Evolutionary conservation across 2,329 filamentous ascomycete species (phyloP).

Genomic region (Aspergillus novoparasiticus): DNA sequence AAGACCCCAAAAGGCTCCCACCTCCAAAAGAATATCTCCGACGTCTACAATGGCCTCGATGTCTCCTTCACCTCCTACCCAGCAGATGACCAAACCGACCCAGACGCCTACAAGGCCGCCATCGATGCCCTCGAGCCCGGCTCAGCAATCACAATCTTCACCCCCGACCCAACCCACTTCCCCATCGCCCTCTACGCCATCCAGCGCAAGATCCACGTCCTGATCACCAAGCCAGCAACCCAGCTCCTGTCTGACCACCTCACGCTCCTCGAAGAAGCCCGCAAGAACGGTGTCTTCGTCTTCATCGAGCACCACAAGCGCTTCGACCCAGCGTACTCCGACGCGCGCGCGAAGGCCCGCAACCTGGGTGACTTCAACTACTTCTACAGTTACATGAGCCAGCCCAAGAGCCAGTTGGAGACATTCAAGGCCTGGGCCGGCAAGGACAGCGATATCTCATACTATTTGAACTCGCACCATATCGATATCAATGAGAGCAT

Average conservation of each 20-base stretch:
- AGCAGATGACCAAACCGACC: constrained; percentile 69
- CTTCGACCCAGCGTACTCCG: constrained; percentile 88
- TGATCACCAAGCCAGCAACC: constrained; percentile 92
- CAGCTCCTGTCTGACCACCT: constrained; percentile 81
- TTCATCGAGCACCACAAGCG: constrained; percentile 97
- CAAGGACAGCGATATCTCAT: constrained; percentile 88
- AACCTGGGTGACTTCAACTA: constrained; percentile 94
- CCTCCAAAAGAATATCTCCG: constrained; percentile 80
- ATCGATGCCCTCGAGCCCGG: constrained; percentile 81
- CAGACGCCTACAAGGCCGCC: constrained; percentile 82
- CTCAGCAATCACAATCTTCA: constrained; percentile 94
- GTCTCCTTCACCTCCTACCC: constrained; percentile 84
- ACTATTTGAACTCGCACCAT: constrained; percentile 95
- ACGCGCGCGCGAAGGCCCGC: constrained; percentile 76
- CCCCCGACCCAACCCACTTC: constrained; percentile 88
- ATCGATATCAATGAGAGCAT: constrained; percentile 91
- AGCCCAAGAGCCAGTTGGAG: constrained; percentile 87
- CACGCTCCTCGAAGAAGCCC: constrained; percentile 70
- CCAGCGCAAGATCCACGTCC: constrained; percentile 81
- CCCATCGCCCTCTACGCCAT: constrained; percentile 92
- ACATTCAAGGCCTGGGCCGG: constrained; percentile 96
- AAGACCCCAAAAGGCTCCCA: constrained; percentile 66
- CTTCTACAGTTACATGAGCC: constrained; percentile 96
- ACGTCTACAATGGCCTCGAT: constrained; percentile 87
- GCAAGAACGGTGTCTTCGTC: constrained; percentile 78